phyloP scores from a whole-genome alignment of 208 protist species.

The Leishmania aethiopica region DNA sequence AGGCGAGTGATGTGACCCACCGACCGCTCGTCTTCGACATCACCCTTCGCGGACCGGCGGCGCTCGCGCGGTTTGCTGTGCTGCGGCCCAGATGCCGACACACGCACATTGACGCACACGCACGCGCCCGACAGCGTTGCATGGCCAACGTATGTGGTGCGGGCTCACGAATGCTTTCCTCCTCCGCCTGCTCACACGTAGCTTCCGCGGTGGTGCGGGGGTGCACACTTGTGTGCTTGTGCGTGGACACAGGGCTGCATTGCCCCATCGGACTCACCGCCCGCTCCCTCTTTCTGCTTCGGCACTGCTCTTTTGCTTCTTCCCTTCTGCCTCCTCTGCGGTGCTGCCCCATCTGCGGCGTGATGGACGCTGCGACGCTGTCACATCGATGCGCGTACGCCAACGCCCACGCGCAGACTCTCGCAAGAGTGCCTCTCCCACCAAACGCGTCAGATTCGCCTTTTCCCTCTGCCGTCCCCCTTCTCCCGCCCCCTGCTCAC shows the following conservation, averaged over 20 bases:
- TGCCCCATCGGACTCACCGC: not conserved
- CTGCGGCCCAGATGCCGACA: not conserved
- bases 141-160: not conserved
- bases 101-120: not conserved
- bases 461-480: not conserved
- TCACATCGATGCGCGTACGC: not conserved
- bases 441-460: not conserved
- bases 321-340: not conserved
- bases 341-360: not conserved
- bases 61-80: not conserved
- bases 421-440: not conserved
- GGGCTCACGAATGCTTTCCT: not conserved
- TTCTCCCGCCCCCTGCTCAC: not conserved
- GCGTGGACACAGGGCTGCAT: not conserved
- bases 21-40: not conserved
- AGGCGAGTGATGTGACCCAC: not conserved
- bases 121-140: not conserved
- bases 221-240: not conserved
- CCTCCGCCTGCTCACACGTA: not conserved
- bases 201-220: not conserved
- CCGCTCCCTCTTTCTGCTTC: not conserved
- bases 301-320: not conserved
- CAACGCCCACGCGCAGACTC: not conserved
- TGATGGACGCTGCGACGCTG: not conserved
- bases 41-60: not conserved